Evolutionary conservation across 2,329 filamentous ascomycete genomes (phyloP).

Genomic region (Fusarium pilosicola): DNA sequence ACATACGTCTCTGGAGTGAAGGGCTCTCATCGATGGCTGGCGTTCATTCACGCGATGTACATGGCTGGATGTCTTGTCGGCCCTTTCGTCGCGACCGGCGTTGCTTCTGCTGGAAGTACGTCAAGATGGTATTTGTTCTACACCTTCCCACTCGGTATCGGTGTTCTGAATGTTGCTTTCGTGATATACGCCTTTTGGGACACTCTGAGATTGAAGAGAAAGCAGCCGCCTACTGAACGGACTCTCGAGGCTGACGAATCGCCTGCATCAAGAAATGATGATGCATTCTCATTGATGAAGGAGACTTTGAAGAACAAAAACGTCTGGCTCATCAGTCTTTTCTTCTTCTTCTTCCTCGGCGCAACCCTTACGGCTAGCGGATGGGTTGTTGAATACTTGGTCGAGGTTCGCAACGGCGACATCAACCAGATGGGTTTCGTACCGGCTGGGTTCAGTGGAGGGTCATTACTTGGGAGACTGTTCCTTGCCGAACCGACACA

Average conservation of each 20-base stretch:
- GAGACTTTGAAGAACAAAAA: constrained; percentile 55
- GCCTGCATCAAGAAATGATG: constrained; percentile 35
- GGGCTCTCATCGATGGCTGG: constrained; percentile 67
- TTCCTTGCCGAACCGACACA: constrained; percentile 68
- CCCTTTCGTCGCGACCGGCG: constrained; percentile 63
- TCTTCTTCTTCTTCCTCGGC: constrained; percentile 73
- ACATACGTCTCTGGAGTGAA: constrained; percentile 65
- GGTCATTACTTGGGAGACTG: constrained; percentile 65
- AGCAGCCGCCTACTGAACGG: not conserved
- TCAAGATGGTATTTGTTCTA: constrained; percentile 67
- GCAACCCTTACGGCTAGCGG: constrained; percentile 64
- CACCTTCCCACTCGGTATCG: constrained; percentile 62
- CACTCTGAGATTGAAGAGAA: constrained; percentile 48
- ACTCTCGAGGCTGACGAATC: constrained; percentile 16
- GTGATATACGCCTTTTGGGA: constrained; percentile 63
- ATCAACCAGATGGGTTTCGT: constrained; percentile 70
- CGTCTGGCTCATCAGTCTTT: constrained; percentile 68
- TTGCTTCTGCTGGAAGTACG: constrained; percentile 53
- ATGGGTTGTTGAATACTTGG: constrained; percentile 73
- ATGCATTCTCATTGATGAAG: constrained; percentile 56
- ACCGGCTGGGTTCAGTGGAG: constrained; percentile 68
- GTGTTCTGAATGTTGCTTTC: constrained; percentile 59
- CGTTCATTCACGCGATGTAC: constrained; percentile 73
- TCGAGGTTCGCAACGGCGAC: constrained; percentile 66
- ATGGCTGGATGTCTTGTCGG: constrained; percentile 65